phyloP scores from a whole-genome alignment of 2,329 filamentous ascomycete species.

The Clonostachys rhizophaga region DNA sequence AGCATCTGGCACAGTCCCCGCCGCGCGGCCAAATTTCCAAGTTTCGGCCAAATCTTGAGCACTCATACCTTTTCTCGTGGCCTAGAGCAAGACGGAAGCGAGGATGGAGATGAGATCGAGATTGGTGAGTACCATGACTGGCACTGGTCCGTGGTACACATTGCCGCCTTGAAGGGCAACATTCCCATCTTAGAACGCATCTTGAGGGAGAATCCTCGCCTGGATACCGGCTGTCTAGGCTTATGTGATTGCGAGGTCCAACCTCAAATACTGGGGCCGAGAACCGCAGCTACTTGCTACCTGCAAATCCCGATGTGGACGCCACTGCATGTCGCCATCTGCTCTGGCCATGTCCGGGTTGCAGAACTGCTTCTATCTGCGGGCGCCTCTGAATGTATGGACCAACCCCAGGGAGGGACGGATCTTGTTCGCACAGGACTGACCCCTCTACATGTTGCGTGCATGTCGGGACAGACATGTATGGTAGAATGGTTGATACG shows the following conservation, averaged over 20 bases:
- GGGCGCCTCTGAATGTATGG: background rate
- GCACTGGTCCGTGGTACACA: too few relatives aligned
- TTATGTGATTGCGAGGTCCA: background rate
- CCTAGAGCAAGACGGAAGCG: too few relatives aligned
- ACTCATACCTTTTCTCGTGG: too few relatives aligned
- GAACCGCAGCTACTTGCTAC: background rate
- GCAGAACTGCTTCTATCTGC: background rate
- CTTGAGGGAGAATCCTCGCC: too few relatives aligned
- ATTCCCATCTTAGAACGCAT: too few relatives aligned
- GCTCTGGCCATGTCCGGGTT: background rate
- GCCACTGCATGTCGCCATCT: background rate
- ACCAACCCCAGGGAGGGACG: background rate
- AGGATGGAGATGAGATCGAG: too few relatives aligned
- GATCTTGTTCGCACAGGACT: background rate
- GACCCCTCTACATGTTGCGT: background rate
- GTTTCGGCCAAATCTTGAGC: too few relatives aligned
- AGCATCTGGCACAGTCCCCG: too few relatives aligned
- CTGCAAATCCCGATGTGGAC: background rate
- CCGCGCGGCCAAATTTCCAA: too few relatives aligned
- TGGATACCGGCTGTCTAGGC: background rate
- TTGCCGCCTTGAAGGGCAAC: too few relatives aligned
- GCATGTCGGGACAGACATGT: background rate
- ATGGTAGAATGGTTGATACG: background rate
- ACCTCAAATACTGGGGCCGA: background rate
- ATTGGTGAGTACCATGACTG: too few relatives aligned